Percentiles rank a stretch among this genome's conserved stretches.
These are phyloP conservation scores for Hypoxylon intermedium DNA, from an alignment of 495 filamentous ascomycete species.

Conservation along the genomic window DNA sequence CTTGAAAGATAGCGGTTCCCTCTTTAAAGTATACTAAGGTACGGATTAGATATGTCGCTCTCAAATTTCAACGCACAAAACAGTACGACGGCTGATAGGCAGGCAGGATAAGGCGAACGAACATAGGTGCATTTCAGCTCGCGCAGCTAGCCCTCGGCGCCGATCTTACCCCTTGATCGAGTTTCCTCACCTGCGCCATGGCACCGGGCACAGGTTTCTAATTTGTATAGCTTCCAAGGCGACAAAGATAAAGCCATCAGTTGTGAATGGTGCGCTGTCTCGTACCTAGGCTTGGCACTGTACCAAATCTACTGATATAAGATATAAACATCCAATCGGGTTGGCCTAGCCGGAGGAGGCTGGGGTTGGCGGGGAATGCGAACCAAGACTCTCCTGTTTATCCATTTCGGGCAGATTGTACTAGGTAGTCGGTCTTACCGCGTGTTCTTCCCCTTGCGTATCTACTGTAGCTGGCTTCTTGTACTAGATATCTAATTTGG, in stretches of 20 bases:
- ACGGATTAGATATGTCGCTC: background rate
- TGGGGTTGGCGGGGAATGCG: constrained; percentile 9
- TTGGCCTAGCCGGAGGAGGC: background rate
- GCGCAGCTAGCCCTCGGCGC: constrained; percentile 6
- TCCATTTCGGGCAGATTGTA: constrained; percentile 21
- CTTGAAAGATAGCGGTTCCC: no score
- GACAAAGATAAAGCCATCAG: background rate
- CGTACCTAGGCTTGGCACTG: background rate
- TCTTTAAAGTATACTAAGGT: no score
- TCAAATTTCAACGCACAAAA: background rate
- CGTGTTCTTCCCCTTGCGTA: constrained; percentile 3
- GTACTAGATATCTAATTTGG: background rate
- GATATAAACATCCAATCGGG: constrained; percentile 3
- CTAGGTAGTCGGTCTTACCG: constrained; percentile 19
- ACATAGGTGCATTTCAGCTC: constrained; percentile 24
- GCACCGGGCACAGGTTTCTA: background rate
- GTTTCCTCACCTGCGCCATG: no score
- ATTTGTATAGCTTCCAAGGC: background rate
- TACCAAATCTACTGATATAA: background rate
- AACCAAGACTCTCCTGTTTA: constrained; percentile 6
- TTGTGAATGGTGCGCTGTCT: background rate
- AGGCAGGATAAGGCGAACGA: background rate
- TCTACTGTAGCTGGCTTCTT: constrained; percentile 4
- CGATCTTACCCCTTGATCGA: background rate
- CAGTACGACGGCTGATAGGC: no score